Base-by-base conservation (phyloP, 2,329 filamentous ascomycete species). In the Xylaria sp. region DNA sequence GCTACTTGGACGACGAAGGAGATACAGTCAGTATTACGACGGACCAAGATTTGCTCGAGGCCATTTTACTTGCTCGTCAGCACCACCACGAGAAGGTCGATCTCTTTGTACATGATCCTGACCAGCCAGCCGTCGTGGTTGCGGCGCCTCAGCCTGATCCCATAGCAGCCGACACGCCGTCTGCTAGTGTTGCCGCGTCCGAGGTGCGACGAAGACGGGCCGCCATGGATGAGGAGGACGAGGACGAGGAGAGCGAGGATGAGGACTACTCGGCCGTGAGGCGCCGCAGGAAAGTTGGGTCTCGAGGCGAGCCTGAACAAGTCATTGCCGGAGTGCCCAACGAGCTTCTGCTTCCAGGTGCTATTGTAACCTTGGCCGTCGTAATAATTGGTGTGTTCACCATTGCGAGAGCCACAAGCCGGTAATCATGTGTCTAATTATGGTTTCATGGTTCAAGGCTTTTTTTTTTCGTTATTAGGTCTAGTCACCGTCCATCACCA, bases 21-120 rank as follows among this genome's bases (percentile, higher is more conserved):
- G 96, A 99, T 79, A 94, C 93, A 0, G 94, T 99, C 18, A 97
- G 94, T 48, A 97, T 99, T 79, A 99, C 96, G 12, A 97, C 95
- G 0, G 94, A 98, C 77, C 91, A 95, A 72, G 96, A 99, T 78
- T 87, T 99, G 50, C 82, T 96, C 1, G 96, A 99, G 81, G 94
- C 96, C 1, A 93, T 99, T 73, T 86, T 91, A 23, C 87, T 98
- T 32, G 93, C 95, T 4, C 91, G 93, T 69, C 90, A 92, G 67
- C 87, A 88, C 54, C 89, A 86, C 74, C 90, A 90, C 54, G 96
- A 98, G 74, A 99, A 99, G 86, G 96, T 99, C 23, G 96, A 99
- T 76, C 87, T 99, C 18, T 98, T 97, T 76, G 94, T 98, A 13
- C 96, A 99, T 79, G 92, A 99, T 75, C 94, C 95, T 0, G 90